A percentile compares a stretch with the other conserved stretches of the same genome.
Evolutionary conservation across 1,139 yeast genomes (phyloP).

Genomic region (Yamadazyma conglobata): DNA sequence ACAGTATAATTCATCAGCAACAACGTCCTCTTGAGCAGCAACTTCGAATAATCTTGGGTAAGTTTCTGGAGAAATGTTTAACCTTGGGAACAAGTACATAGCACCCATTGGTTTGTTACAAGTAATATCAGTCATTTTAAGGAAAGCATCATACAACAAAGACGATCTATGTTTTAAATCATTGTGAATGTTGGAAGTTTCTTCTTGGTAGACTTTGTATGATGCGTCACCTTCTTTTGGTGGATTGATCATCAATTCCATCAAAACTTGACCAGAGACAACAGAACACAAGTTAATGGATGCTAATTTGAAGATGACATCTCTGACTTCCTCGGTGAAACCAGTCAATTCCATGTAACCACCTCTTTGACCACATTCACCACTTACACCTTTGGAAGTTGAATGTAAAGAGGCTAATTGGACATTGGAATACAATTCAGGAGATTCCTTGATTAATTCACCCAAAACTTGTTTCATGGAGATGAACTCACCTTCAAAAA

Average conservation of each 20-base stretch:
- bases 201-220: conserved; percentile 61
- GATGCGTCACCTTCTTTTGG: conserved; percentile 76
- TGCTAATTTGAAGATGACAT: conserved; percentile 75
- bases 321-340: conserved; percentile 64
- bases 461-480: conserved; percentile 69
- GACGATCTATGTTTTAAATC: conserved; percentile 64
- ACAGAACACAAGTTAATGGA: conserved; percentile 91
- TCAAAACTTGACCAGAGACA: conserved; percentile 88
- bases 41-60: conserved; percentile 53
- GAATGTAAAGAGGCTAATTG: conserved; percentile 94
- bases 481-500: conserved; percentile 63
- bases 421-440: conserved; percentile 60
- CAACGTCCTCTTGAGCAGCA: conserved; percentile 53
- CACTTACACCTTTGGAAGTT: conserved; percentile 93
- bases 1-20: conserved; percentile 87
- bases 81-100: conserved; percentile 89
- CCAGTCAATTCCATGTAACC: conserved; percentile 96
- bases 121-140: conserved; percentile 69
- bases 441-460: conserved; percentile 52
- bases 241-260: conserved; percentile 91
- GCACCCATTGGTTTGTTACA: conserved; percentile 95
- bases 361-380: conserved; percentile 99
- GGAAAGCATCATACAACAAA: conserved; percentile 65
- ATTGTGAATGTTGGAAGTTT: conserved; percentile 57
- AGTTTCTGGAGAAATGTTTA: conserved; percentile 50